These are phyloP conservation scores for Talaromyces borbonicus DNA, from an alignment of 495 filamentous ascomycete species.

Conservation along the genomic window DNA sequence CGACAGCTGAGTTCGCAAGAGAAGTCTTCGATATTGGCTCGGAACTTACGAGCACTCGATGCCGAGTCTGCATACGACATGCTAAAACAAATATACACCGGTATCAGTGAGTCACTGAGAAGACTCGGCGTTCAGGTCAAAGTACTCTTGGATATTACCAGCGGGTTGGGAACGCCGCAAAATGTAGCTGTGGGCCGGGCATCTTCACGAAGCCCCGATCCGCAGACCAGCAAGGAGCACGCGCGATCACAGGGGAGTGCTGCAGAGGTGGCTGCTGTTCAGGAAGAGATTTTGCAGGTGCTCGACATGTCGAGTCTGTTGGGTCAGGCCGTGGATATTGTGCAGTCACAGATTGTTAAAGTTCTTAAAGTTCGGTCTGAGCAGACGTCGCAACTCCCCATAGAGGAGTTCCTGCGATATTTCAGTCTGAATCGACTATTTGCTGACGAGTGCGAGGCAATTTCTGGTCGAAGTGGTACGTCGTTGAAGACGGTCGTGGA, in stretches of 20 bases:
- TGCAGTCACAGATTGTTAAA: constrained; percentile 85
- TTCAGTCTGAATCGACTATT: constrained; percentile 91
- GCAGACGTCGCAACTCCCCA: constrained; percentile 61
- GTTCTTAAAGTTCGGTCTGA: constrained; percentile 86
- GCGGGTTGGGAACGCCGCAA: constrained; percentile 46
- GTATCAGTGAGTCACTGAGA: constrained; percentile 76
- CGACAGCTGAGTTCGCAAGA: constrained; percentile 70
- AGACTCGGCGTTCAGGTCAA: constrained; percentile 86
- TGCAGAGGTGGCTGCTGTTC: constrained; percentile 26
- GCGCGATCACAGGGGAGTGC: constrained; percentile 9
- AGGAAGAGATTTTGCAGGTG: constrained; percentile 75
- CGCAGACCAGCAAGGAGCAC: constrained; percentile 20
- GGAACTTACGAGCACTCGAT: constrained; percentile 80
- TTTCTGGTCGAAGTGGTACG: constrained; percentile 78
- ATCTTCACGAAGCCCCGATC: constrained; percentile 37
- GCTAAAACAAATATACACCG: constrained; percentile 70
- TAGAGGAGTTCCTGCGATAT: constrained; percentile 77
- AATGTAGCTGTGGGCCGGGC: constrained; percentile 27
- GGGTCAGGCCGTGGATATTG: constrained; percentile 85
- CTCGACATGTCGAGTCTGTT: constrained; percentile 92
- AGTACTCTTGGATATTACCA: constrained; percentile 89
- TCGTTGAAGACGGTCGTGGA: constrained; percentile 82
- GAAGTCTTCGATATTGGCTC: constrained; percentile 79
- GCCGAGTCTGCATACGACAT: constrained; percentile 79
- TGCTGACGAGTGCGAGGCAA: constrained; percentile 92